Evolutionary conservation across 202 grass and related monocot species (phyloP).

Genomic region (Setaria viridis): DNA sequence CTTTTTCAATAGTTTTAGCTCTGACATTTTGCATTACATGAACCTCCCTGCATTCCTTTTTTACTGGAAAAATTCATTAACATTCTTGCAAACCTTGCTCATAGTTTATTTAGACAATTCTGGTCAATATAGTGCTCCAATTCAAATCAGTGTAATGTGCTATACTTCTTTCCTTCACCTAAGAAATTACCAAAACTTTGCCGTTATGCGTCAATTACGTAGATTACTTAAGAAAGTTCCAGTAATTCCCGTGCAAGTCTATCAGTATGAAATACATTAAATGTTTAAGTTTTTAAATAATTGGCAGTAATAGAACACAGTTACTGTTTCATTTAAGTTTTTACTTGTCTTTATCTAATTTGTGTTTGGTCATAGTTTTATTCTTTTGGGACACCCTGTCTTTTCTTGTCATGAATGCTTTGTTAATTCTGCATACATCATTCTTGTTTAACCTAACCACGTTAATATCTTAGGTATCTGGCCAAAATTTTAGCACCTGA

Average conservation of each 20-base stretch:
- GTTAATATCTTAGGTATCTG: conserved; percentile 74
- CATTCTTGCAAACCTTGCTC: conserved; percentile 12
- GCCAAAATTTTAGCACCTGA: conserved; percentile 94
- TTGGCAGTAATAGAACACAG: conserved; percentile 2
- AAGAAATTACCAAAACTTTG: neutral
- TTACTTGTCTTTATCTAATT: conserved; percentile 16
- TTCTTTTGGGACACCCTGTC: conserved; percentile 6
- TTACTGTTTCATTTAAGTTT: conserved; percentile 7
- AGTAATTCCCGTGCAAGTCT: neutral
- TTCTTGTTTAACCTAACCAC: conserved; percentile 22
- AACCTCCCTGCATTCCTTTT: conserved; percentile 23
- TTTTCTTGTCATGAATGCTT: conserved; percentile 28
- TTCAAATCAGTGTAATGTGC: neutral
- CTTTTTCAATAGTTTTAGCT: conserved; percentile 4
- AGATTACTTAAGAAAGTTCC: conserved; percentile 8
- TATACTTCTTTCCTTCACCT: neutral
- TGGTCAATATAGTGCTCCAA: neutral
- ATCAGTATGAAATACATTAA: neutral
- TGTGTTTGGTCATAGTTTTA: conserved; percentile 27
- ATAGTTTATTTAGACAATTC: conserved; percentile 16
- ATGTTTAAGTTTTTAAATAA: conserved; percentile 6
- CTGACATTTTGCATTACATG: conserved; percentile 6
- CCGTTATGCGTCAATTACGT: conserved; percentile 2
- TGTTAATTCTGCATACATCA: conserved; percentile 9
- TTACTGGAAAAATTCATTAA: neutral